phyloP scores from a whole-genome alignment of 176 grass and related monocot genomes.

The Secale cereale region DNA sequence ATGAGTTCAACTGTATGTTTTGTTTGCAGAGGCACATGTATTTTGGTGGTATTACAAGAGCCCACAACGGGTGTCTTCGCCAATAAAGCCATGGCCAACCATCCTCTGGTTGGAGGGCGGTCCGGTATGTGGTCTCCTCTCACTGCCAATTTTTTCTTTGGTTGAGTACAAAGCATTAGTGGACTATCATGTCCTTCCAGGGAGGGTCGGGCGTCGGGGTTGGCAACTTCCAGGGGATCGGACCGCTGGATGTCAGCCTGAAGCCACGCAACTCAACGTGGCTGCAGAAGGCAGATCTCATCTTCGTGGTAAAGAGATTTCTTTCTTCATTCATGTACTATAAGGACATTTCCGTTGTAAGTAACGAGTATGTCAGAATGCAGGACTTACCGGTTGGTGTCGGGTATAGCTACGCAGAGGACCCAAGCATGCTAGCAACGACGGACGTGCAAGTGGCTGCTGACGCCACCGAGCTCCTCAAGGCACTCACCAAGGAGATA shows the following conservation, averaged over 20 bases:
- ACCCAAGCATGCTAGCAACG: constrained; percentile 41
- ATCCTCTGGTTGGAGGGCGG: constrained; percentile 86
- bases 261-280: constrained; percentile 65
- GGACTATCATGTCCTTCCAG: constrained; percentile 8
- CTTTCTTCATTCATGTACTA: too few relatives aligned
- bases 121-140: constrained; percentile 31
- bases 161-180: neutral
- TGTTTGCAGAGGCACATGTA: constrained; percentile 56
- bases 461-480: constrained; percentile 51
- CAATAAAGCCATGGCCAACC: constrained; percentile 46
- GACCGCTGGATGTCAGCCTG: constrained; percentile 54
- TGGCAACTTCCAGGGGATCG: constrained; percentile 78
- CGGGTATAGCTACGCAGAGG: constrained; percentile 66
- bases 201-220: constrained; percentile 47
- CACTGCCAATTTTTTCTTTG: neutral
- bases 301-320: constrained; percentile 71
- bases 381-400: constrained; percentile 89
- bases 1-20: neutral
- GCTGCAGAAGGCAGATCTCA: constrained; percentile 74
- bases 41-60: constrained; percentile 93
- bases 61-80: constrained; percentile 28
- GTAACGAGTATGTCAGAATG: neutral
- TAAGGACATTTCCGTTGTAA: neutral
- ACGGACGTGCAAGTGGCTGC: constrained; percentile 53
- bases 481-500: constrained; percentile 39